Base-by-base conservation (phyloP, 2,329 filamentous ascomycete genomes). In the Dendrostoma leiphaemia region DNA sequence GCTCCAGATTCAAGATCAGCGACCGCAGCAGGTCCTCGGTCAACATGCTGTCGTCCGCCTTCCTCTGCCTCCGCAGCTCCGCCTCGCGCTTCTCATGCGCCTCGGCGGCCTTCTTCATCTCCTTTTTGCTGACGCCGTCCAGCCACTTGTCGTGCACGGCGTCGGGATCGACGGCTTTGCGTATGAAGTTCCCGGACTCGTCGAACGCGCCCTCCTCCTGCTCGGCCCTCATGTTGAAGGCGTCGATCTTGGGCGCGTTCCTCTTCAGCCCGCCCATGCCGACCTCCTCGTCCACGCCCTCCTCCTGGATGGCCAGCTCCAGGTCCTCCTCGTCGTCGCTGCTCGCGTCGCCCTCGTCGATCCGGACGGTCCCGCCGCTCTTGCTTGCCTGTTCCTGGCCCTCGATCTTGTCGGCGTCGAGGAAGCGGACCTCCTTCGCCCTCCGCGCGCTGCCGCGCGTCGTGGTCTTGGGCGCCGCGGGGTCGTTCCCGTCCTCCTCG, bases 121-220 rank as follows among this genome's bases (percentile, higher is more conserved):
- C 91, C 70, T 93, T 96, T 69, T 96, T 97, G 61, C 88, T 94
- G 19, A 97, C 76, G 0, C 94, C 94, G 41, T 96, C 89, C 19
- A 99, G 74, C 94, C 94, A 99, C 29, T 82, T 82, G 72, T 99
- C 94, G 69, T 99, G 91, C 23, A 89, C 83, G 0, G 92, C 90
- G 62, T 97, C 91, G 1, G 91, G 90, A 64, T 99, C 94, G 8
- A 75, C 82, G 0, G 92, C 92, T 70, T 95, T 95, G 53, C 94
- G 85, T 41, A 99, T 84, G 68, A 86, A 99, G 69, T 97, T 99
- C 9, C 93, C 93, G 1, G 86, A 77, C 62, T 94, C 89, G 67
- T 99, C 94, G 64, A 97, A 99, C 10, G 85, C 82, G 1, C 94
- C 94, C 62, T 97, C 93, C 65, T 97, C 91, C 69, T 95, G 86